Evolutionary conservation across 1,284 basidiomycete species (phyloP).

Genomic region (Testicularia cyperi): DNA sequence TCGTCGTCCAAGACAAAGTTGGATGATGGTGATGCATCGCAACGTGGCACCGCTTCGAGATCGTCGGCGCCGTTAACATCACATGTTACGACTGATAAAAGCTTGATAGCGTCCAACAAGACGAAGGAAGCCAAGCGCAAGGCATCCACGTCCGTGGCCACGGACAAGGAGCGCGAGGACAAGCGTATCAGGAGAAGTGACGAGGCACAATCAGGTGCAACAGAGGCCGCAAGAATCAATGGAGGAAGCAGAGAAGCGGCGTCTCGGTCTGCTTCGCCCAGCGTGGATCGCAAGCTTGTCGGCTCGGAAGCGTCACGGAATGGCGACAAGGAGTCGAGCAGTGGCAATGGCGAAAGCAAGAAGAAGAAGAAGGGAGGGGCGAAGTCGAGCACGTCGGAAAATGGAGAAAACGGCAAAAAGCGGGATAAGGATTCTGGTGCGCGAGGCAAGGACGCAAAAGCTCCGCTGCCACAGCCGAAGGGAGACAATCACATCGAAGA

Average conservation of each 20-base stretch:
- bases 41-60: too few relatives aligned
- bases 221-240: too few relatives aligned
- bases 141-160: conserved; percentile 23
- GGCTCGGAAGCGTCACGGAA: not conserved
- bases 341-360: conserved; percentile 18
- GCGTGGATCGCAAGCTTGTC: conserved; percentile 12
- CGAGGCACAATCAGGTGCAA: too few relatives aligned
- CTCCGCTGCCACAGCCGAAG: conserved; percentile 30
- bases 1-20: conserved; percentile 48
- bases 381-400: conserved; percentile 28
- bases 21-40: conserved; percentile 30
- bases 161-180: conserved; percentile 35
- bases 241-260: conserved; percentile 5
- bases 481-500: conserved; percentile 30
- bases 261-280: conserved; percentile 26
- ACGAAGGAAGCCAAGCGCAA: conserved; percentile 39
- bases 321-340: conserved; percentile 9
- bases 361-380: conserved; percentile 45
- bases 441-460: conserved; percentile 23
- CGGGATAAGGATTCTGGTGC: conserved; percentile 19
- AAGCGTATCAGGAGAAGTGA: conserved; percentile 24
- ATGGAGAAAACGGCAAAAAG: conserved; percentile 33
- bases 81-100: conserved; percentile 10
- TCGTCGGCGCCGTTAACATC: too few relatives aligned
- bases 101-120: conserved; percentile 7